phyloP scores from a whole-genome alignment of 2,329 filamentous ascomycete genomes.

The Neonectria faginata region DNA sequence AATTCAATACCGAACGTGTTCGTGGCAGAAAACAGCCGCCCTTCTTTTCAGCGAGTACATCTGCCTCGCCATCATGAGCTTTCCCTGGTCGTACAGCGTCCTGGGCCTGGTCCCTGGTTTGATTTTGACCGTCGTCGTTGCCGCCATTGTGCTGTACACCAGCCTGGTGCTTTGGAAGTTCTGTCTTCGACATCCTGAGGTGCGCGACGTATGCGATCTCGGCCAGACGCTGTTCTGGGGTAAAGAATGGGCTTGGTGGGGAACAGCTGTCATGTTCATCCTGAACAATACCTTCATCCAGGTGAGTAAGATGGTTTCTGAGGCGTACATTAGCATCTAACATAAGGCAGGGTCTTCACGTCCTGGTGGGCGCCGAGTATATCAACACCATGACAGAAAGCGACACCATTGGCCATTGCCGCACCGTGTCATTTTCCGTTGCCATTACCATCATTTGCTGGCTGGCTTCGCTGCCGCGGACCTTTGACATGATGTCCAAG shows the following conservation, averaged over 20 bases:
- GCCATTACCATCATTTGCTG: slow-evolving; percentile 81
- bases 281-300: slow-evolving; percentile 95
- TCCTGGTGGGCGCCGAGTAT: slow-evolving; percentile 86
- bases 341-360: slow-evolving; percentile 70
- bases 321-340: not conserved
- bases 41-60: slow-evolving; percentile 96
- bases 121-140: slow-evolving; percentile 84
- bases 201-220: slow-evolving; percentile 93
- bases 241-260: slow-evolving; percentile 77
- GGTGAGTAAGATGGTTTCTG: slow-evolving; percentile 9
- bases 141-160: slow-evolving; percentile 85
- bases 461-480: slow-evolving; percentile 84
- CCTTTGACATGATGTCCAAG: slow-evolving; percentile 83
- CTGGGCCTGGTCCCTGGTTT: slow-evolving; percentile 87
- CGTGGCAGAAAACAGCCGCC: slow-evolving; percentile 94
- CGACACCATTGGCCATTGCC: slow-evolving; percentile 70
- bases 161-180: slow-evolving; percentile 77
- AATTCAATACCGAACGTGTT: slow-evolving; percentile 93
- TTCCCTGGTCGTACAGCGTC: slow-evolving; percentile 91
- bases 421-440: slow-evolving; percentile 83
- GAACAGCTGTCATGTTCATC: slow-evolving; percentile 86
- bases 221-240: slow-evolving; percentile 96
- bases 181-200: slow-evolving; percentile 88
- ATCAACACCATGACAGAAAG: slow-evolving; percentile 87
- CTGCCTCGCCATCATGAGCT: slow-evolving; percentile 92